Evolutionary conservation across 1,139 yeast genomes (phyloP).

Genomic region (Hyphopichia pseudoburtonii): DNA sequence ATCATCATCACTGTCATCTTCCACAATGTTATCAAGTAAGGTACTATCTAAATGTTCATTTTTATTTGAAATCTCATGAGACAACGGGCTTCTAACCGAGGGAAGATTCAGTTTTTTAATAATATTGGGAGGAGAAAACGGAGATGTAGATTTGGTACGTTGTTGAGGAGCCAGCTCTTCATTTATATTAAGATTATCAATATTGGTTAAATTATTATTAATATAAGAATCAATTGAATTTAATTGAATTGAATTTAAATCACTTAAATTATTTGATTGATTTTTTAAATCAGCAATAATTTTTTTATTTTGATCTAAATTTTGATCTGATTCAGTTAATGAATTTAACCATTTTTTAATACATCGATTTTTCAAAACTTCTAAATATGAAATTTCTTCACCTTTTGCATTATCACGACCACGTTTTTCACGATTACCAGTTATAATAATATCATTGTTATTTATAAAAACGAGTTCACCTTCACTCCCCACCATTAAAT

Average conservation of each 20-base stretch:
- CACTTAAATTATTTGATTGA: constrained; percentile 1
- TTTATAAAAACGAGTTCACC: constrained; percentile 73
- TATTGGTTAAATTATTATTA: constrained; percentile 21
- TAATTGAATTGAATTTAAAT: constrained; percentile 1
- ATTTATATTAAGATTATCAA: constrained; percentile 14
- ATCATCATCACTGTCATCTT: constrained; percentile 4
- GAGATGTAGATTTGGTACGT: background rate
- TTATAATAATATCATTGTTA: constrained; percentile 37
- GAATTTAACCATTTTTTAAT: constrained; percentile 33
- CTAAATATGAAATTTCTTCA: constrained; percentile 60
- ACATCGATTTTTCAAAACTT: constrained; percentile 49
- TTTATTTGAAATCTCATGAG: constrained; percentile 5
- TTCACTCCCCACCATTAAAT: constrained; percentile 58
- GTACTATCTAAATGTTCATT: constrained; percentile 2
- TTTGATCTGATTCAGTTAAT: constrained; percentile 16
- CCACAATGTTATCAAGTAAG: constrained; percentile 1
- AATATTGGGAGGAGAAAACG: background rate
- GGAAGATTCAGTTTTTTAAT: background rate
- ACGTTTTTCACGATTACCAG: background rate
- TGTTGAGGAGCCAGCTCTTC: constrained; percentile 3
- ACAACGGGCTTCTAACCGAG: constrained; percentile 8
- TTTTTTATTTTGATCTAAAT: constrained; percentile 16
- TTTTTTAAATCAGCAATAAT: constrained; percentile 24
- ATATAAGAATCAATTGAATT: constrained; percentile 31
- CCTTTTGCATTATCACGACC: constrained; percentile 36